These are phyloP conservation scores for Phytophthora citricola DNA, from an alignment of 352 stramenopile species.

Conservation along the genomic window DNA sequence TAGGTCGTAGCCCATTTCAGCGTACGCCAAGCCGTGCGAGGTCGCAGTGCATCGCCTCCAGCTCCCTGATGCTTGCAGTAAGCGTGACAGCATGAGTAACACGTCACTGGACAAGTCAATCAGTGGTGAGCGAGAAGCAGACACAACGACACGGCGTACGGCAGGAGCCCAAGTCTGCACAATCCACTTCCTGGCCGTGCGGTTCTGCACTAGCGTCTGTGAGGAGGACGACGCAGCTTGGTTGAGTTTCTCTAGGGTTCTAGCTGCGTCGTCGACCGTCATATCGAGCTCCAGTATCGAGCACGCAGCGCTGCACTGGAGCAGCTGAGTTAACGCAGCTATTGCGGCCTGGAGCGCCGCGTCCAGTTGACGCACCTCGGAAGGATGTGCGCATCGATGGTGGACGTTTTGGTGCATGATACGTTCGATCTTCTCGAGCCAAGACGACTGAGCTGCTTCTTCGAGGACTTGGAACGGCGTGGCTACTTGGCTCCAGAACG, in stretches of 20 bases:
- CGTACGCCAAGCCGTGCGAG: conserved; percentile 42
- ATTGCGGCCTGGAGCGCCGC: conserved; percentile 33
- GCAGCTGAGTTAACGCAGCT: conserved; percentile 17
- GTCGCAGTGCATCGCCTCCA: conserved; percentile 57
- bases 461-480: conserved; percentile 36
- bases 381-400: conserved; percentile 50
- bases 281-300: conserved; percentile 15
- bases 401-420: conserved; percentile 68
- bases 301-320: conserved; percentile 26
- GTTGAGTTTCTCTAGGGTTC: conserved; percentile 37
- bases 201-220: conserved; percentile 39
- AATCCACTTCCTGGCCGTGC: conserved; percentile 46
- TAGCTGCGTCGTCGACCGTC: conserved; percentile 16
- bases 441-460: conserved; percentile 31
- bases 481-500: conserved; percentile 30
- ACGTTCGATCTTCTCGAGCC: conserved; percentile 47
- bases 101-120: conserved; percentile 44
- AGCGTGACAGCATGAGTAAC: conserved; percentile 48
- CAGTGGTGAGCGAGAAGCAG: conserved; percentile 14
- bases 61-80: conserved; percentile 51
- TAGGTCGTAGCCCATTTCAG: conserved; percentile 56
- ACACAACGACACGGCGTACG: conserved; percentile 15
- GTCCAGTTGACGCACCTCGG: conserved; percentile 41
- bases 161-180: conserved; percentile 32
- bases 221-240: conserved; percentile 31